Conservation (phyloP, 495 filamentous ascomycete species). For the Aspergillus haitiensis region DNA sequence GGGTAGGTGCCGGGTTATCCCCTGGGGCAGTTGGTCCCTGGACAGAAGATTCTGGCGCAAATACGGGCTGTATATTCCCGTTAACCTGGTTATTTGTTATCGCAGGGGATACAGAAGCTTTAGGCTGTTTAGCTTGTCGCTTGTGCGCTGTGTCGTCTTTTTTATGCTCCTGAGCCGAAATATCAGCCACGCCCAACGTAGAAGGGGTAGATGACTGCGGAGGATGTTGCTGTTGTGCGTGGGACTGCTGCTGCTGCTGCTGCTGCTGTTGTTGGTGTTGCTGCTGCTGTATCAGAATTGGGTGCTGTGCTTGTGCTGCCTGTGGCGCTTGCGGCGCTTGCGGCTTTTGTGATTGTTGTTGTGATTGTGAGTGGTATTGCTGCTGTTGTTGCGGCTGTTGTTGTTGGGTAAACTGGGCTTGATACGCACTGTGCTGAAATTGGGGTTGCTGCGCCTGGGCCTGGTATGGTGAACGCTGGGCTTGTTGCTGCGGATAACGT, state of each 20-base stretch:
- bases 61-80: conserved; percentile 15
- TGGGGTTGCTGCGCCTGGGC: conserved; percentile 31
- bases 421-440: conserved; percentile 26
- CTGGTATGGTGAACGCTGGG: conserved; percentile 35
- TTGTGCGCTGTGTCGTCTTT: conserved; percentile 14
- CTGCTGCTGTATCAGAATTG: conserved; percentile 15
- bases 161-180: conserved; percentile 1
- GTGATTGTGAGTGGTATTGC: conserved; percentile 24
- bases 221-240: conserved; percentile 10
- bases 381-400: conserved; percentile 26
- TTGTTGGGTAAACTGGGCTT: conserved; percentile 28
- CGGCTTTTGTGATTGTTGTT: conserved; percentile 22
- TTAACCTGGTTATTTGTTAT: conserved; percentile 11
- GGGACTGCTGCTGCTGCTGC: conserved; percentile 9
- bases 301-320: conserved; percentile 21
- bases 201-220: conserved; percentile 10
- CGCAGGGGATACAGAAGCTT: conserved; percentile 12
- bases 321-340: conserved; percentile 22
- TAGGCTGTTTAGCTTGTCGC: conserved; percentile 14
- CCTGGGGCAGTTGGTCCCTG: conserved; percentile 4
- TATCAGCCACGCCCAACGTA: not conserved
- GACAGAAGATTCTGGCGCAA: conserved; percentile 10
- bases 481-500: conserved; percentile 35
- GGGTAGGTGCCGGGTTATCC: conserved; percentile 9
- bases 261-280: conserved; percentile 13